Conservation (phyloP, 352 stramenopile species). For the Elongisporangium senticosum region DNA sequence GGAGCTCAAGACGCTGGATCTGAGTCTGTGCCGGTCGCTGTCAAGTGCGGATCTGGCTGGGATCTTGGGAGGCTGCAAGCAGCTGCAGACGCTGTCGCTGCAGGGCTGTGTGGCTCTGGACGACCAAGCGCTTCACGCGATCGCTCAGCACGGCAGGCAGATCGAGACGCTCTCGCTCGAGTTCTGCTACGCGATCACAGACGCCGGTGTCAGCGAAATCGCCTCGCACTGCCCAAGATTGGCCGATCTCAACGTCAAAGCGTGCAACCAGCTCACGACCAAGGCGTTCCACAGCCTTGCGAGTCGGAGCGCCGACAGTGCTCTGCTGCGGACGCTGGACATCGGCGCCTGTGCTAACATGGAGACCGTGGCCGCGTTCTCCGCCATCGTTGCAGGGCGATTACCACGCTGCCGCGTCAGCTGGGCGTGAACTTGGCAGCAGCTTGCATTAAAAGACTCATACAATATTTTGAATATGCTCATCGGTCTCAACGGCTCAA, state of each 20-base stretch:
- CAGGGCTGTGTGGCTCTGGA: slow-evolving; percentile 66
- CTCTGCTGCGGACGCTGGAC: slow-evolving; percentile 41
- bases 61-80: slow-evolving; percentile 35
- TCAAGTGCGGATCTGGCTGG: slow-evolving; percentile 41
- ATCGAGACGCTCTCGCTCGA: slow-evolving; percentile 73
- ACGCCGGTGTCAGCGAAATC: slow-evolving; percentile 51
- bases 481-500: too few relatives aligned
- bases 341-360: slow-evolving; percentile 68
- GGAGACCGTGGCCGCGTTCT: slow-evolving; percentile 54
- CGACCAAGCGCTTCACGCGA: slow-evolving; percentile 39
- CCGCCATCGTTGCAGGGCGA: slow-evolving; percentile 47
- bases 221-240: slow-evolving; percentile 45
- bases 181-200: slow-evolving; percentile 87
- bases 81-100: slow-evolving; percentile 42
- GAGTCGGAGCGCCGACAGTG: slow-evolving; percentile 13
- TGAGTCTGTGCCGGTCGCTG: slow-evolving; percentile 73
- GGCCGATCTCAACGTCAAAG: slow-evolving; percentile 79
- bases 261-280: slow-evolving; percentile 76
- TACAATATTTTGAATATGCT: too few relatives aligned
- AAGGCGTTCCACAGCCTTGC: slow-evolving; percentile 47
- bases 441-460: too few relatives aligned
- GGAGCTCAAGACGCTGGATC: slow-evolving; percentile 50
- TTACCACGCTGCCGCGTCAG: slow-evolving; percentile 66
- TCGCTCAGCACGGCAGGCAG: slow-evolving; percentile 25
- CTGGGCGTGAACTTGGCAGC: slow-evolving; percentile 41